Conservation (phyloP, 768 basidiomycete genomes). For the Kwoniella sp. region DNA sequence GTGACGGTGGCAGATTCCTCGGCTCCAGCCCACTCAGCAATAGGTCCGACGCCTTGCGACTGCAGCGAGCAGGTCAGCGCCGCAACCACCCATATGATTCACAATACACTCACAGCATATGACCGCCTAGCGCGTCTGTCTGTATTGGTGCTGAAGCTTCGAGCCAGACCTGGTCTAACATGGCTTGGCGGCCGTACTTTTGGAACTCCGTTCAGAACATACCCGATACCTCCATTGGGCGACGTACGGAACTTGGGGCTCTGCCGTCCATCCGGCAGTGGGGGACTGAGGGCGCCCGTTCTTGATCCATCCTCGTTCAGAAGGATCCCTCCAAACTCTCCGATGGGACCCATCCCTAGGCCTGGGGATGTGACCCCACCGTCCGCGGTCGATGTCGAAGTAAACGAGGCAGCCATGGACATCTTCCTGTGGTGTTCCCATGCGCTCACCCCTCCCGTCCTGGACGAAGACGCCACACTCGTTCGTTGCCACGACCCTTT, state of each 20-base stretch:
- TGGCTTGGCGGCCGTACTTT: conserved; percentile 28
- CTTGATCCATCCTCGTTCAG: conserved; percentile 22
- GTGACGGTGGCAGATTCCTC: conserved; percentile 12
- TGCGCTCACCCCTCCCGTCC: conserved; percentile 28
- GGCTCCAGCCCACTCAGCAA: conserved; percentile 44
- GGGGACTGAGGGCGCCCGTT: conserved; percentile 31
- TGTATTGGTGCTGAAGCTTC: conserved; percentile 37
- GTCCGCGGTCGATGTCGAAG: conserved; percentile 31
- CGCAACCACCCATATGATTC: not conserved
- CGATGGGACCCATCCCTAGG: conserved; percentile 46
- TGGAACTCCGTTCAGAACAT: conserved; percentile 50
- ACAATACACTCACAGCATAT: conserved; percentile 22
- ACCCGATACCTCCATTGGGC: conserved; percentile 45
- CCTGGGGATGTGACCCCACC: conserved; percentile 38
- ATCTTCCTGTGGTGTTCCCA: conserved; percentile 48
- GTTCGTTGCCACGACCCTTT: conserved; percentile 30
- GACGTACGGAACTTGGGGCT: conserved; percentile 43
- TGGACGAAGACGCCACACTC: conserved; percentile 28
- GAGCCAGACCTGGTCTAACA: conserved; percentile 27
- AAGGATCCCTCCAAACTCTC: conserved; percentile 41
- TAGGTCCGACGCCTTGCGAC: conserved; percentile 47
- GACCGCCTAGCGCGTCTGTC: conserved; percentile 27
- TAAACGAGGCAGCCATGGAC: conserved; percentile 42
- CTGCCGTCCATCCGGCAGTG: conserved; percentile 24
- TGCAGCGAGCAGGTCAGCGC: conserved; percentile 13